Base-by-base conservation (phyloP, 2,329 filamentous ascomycete genomes). In the Clonostachys chloroleuca region DNA sequence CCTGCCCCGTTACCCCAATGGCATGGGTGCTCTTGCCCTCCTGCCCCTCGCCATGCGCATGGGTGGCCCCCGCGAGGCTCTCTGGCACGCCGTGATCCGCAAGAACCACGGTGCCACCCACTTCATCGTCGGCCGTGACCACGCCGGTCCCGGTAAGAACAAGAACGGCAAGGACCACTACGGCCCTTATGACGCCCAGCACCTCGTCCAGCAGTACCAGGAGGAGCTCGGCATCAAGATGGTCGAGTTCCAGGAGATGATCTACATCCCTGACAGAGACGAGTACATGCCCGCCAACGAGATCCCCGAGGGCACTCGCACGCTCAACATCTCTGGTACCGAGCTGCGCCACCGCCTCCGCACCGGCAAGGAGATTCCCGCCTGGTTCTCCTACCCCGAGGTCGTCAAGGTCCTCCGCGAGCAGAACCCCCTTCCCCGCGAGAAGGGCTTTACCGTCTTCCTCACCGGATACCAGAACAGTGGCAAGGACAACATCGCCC, bases 321-420 rank as follows among this genome's bases (percentile, higher is more conserved):
- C 92, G 45, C 81, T 90, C 56, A 89, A 92, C 75, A 92, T 92
- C 68, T 91, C 86, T 36, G 86, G 86, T 51, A 91, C 87, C 51
- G 94, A 99, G 77, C 89, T 99, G 62, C 92, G 94, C 63, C 83
- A 87, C 63, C 89, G 94, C 60, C 85, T 99, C 54, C 86, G 87
- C 62, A 95, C 87, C 51, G 94, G 94, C 58, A 89, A 89, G 60
- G 90, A 95, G 59, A 99, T 99, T 59, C 47, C 94, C 58, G 91
- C 95, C 72, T 99, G 94, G 94, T 99, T 99, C 81, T 97, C 94
- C 34, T 99, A 99, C 78, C 92, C 94, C 52, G 94, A 99, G 76
- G 94, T 99, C 58, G 94, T 99, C 72, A 86, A 84, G 70, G 94
- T 97, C 44, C 86, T 99, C 52, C 86, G 94, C 61, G 92, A 99